These are phyloP conservation scores for Ormosia emarginata DNA, from an alignment of 306 rosid species.

Conservation along the genomic window DNA sequence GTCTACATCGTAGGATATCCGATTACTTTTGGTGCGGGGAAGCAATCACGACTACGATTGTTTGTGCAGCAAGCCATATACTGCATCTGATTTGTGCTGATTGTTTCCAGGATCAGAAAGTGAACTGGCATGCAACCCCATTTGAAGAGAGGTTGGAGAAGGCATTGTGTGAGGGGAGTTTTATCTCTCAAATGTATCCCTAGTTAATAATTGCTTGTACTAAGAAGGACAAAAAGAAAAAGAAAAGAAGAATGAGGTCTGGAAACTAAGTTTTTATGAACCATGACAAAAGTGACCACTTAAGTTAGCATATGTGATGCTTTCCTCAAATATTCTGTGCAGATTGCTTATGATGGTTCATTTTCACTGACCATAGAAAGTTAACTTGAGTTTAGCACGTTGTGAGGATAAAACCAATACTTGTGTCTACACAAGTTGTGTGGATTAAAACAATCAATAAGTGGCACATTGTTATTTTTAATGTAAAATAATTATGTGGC, in stretches of 20 bases:
- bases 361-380: not conserved
- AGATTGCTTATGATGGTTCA: not conserved
- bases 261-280: not conserved
- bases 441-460: too few species aligned
- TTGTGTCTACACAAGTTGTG: too few species aligned
- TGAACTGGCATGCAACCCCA: conserved; percentile 96
- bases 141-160: conserved; percentile 86
- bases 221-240: not conserved
- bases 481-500: too few species aligned
- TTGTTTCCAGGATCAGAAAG: conserved; percentile 77
- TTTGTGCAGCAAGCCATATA: too few species aligned
- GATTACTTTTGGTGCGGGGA: too few species aligned
- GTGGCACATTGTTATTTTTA: too few species aligned
- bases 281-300: not conserved
- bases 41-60: too few species aligned
- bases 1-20: too few species aligned
- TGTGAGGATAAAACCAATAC: not conserved
- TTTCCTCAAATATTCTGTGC: not conserved
- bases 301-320: not conserved
- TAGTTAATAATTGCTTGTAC: not conserved
- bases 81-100: conserved; percentile 8
- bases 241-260: not conserved
- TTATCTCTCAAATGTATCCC: conserved; percentile 54
- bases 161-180: conserved; percentile 73
- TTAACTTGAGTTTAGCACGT: not conserved